phyloP scores from a whole-genome alignment of 805 yeast species.

The Kuraishia molischiana region DNA sequence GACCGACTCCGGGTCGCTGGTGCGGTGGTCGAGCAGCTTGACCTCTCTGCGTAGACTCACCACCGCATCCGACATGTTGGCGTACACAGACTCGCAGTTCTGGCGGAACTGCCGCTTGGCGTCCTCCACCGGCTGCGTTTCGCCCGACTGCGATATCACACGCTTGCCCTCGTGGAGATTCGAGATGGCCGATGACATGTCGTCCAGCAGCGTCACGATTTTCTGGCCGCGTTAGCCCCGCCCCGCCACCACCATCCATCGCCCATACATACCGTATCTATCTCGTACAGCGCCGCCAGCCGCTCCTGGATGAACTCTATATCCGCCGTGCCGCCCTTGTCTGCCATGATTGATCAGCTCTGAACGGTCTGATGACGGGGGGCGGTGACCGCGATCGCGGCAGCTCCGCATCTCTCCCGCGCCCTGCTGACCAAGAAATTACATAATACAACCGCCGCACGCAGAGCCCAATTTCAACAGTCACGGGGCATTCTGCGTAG shows the following conservation, averaged over 20 bases:
- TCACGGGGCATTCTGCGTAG: too few species aligned
- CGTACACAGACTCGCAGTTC: slow-evolving; percentile 39
- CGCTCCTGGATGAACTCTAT: slow-evolving; percentile 33
- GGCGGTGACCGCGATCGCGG: too few species aligned
- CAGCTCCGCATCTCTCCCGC: too few species aligned
- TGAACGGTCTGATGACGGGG: too few species aligned
- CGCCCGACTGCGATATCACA: slow-evolving; percentile 6
- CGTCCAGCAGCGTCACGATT: slow-evolving; percentile 40
- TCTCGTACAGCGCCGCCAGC: slow-evolving; percentile 38
- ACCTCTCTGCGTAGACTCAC: slow-evolving; percentile 57
- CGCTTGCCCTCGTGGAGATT: slow-evolving; percentile 25
- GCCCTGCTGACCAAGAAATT: too few species aligned
- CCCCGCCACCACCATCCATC: too few species aligned
- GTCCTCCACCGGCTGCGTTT: slow-evolving; percentile 12
- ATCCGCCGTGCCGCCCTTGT: background rate
- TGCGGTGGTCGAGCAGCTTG: slow-evolving; percentile 43
- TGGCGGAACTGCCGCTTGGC: slow-evolving; percentile 28
- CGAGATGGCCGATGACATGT: slow-evolving; percentile 36
- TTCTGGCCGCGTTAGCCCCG: slow-evolving; percentile 18
- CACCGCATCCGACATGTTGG: slow-evolving; percentile 47
- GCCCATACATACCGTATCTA: slow-evolving; percentile 27
- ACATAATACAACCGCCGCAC: too few species aligned
- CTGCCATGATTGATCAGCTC: too few species aligned
- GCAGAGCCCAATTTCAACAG: too few species aligned
- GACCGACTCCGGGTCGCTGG: slow-evolving; percentile 16